phyloP scores from a whole-genome alignment of 371 early-diverging fungal genomes.

The Mucor velutinosus region DNA sequence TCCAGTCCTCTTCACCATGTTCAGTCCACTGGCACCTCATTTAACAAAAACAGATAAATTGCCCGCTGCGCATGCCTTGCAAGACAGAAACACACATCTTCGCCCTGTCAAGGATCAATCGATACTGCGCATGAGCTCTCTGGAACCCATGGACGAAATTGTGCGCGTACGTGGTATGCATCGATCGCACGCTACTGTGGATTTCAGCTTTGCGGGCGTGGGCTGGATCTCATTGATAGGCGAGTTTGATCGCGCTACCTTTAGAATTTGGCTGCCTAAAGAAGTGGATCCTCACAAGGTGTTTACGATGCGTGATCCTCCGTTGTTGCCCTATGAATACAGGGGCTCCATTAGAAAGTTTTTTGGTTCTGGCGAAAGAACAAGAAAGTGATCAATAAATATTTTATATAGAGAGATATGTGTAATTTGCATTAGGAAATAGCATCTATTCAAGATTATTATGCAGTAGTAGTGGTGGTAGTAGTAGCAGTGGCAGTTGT shows the following conservation, averaged over 20 bases:
- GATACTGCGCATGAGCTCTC: constrained; percentile 8
- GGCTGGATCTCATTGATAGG: constrained; percentile 73
- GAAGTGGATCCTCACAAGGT: constrained; percentile 46
- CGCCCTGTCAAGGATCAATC: constrained; percentile 19
- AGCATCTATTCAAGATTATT: neutral
- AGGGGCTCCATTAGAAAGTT: constrained; percentile 49
- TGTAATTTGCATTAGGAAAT: neutral
- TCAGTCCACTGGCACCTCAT: constrained; percentile 59
- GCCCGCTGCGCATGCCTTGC: constrained; percentile 17
- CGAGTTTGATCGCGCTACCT: constrained; percentile 45
- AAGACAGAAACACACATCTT: constrained; percentile 4
- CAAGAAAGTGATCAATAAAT: constrained; percentile 23
- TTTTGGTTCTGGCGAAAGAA: constrained; percentile 47
- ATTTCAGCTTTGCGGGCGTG: constrained; percentile 67
- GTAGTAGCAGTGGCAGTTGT: neutral
- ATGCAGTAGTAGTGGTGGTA: neutral
- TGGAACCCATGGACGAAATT: constrained; percentile 32
- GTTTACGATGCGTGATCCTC: constrained; percentile 47
- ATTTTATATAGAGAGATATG: neutral
- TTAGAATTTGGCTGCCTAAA: constrained; percentile 57
- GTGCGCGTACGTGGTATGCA: constrained; percentile 49
- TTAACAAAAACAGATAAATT: constrained; percentile 59
- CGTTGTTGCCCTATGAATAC: constrained; percentile 69
- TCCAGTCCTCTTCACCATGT: constrained; percentile 60
- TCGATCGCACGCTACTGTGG: constrained; percentile 51